Evolutionary conservation across 2,329 filamentous ascomycete species (phyloP), one percentile per base, ranked within the genome.

Genomic region (Thelonectria olida): DNA sequence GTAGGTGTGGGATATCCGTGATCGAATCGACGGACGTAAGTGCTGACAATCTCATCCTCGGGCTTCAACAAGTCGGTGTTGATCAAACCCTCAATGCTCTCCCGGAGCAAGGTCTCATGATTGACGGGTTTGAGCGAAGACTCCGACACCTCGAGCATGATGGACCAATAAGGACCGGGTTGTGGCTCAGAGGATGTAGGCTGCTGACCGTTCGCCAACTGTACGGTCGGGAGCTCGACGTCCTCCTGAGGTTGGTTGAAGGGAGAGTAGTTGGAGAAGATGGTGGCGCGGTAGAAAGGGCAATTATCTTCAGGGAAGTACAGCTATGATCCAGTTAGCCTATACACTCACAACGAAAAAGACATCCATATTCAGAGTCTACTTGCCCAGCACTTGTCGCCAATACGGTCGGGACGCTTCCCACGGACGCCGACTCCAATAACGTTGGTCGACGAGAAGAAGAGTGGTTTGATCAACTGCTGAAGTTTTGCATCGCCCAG

Each of bases 251-350:
- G 96, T 83, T 98, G 95, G 86, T 99, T 99, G 88, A 97, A 90
- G 51, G 95, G 96, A 19, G 96, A 98, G 87, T 99, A 99, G 88
- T 99, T 99, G 81, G 95, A 98, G 88, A 99, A 99, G 83, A 99
- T 98, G 76, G 96, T 99, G 75, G 96, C 96, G 72, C 96, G 92
- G 86, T 99, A 99, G 86, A 99, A 99, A 76, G 93, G 93, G 85
- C 93, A 97, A 86, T 99, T 91, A 79, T 97, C 91, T 80, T 99
- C 96, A 64, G 96, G 96, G 88, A 98, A 99, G 88, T 99, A 99
- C 67, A 99, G 86, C 90, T 90, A 20, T 2, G 13, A 0, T 17
- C 8, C 8, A 23, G 9, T n/a, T 20, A 41, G 15, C 50, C 25
- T 7, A 17, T 17, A n/a, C n/a, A n/a, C 9, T 2, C 7, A 22